phyloP scores from a whole-genome alignment of 2,329 filamentous ascomycete genomes.

The Aspergillus tamarii region DNA sequence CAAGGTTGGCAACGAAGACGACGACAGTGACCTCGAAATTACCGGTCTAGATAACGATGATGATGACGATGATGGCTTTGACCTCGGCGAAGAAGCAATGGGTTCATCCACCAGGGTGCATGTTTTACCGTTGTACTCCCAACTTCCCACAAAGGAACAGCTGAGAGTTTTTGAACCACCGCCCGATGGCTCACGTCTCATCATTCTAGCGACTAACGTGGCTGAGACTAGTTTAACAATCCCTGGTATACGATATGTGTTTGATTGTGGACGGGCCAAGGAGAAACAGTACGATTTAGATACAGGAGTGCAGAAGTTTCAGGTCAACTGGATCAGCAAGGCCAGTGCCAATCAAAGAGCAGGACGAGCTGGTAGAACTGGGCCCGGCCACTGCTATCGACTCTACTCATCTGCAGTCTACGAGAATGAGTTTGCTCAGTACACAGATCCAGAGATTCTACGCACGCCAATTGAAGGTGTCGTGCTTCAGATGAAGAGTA shows the following conservation, averaged over 20 bases:
- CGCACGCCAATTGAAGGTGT: slow-evolving; percentile 91
- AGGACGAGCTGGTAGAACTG: slow-evolving; percentile 92
- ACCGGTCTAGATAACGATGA: slow-evolving; percentile 62
- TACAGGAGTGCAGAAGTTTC: slow-evolving; percentile 93
- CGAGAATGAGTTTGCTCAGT: slow-evolving; percentile 81
- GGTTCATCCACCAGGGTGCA: slow-evolving; percentile 73
- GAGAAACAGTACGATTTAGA: slow-evolving; percentile 85
- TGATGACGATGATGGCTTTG: slow-evolving; percentile 67
- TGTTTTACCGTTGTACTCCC: slow-evolving; percentile 89
- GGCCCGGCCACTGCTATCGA: slow-evolving; percentile 92
- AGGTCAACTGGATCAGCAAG: slow-evolving; percentile 96
- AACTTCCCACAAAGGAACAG: slow-evolving; percentile 88
- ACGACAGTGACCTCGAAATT: slow-evolving; percentile 62
- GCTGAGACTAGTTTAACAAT: slow-evolving; percentile 98
- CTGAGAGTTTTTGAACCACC: slow-evolving; percentile 84
- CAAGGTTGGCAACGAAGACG: slow-evolving; percentile 56
- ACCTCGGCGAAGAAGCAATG: slow-evolving; percentile 64
- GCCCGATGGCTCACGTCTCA: slow-evolving; percentile 79
- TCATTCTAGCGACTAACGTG: slow-evolving; percentile 93
- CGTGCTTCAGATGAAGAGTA: slow-evolving; percentile 90
- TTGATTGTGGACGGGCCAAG: slow-evolving; percentile 90
- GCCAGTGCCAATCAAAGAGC: slow-evolving; percentile 89
- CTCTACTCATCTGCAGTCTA: slow-evolving; percentile 94
- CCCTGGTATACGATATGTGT: slow-evolving; percentile 91
- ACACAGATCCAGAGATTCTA: slow-evolving; percentile 84